These are phyloP conservation scores for Coniochaeta sp. DNA, from an alignment of 2,329 filamentous ascomycete species.

Conservation along the genomic window DNA sequence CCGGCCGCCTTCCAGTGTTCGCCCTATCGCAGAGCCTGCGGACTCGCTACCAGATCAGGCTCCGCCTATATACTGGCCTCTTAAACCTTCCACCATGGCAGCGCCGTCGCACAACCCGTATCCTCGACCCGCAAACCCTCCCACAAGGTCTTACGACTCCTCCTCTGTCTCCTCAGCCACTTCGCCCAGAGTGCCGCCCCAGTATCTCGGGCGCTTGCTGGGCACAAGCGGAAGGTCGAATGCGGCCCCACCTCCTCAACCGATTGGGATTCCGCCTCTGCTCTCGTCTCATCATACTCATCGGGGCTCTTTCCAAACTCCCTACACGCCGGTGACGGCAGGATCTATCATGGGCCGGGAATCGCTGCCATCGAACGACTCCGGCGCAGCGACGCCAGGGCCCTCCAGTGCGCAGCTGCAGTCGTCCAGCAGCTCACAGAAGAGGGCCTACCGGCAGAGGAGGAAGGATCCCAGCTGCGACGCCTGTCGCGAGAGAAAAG, in stretches of 20 bases:
- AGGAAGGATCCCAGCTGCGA: constrained; percentile 97
- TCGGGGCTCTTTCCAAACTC: constrained; percentile 36
- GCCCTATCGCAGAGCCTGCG: constrained; percentile 29
- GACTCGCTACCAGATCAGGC: constrained; percentile 26
- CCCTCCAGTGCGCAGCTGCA: constrained; percentile 24
- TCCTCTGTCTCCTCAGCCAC: constrained; percentile 56
- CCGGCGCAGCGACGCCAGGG: constrained; percentile 46
- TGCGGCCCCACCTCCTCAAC: constrained; percentile 40
- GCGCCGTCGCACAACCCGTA: constrained; percentile 49
- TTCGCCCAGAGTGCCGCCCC: constrained; percentile 46
- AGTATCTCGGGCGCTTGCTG: constrained; percentile 46
- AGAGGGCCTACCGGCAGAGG: constrained; percentile 88
- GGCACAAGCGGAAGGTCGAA: constrained; percentile 42
- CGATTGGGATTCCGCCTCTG: constrained; percentile 44
- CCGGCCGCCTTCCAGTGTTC: constrained; percentile 26
- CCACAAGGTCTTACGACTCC: constrained; percentile 55
- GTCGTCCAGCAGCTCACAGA: constrained; percentile 55
- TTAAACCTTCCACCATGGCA: constrained; percentile 38
- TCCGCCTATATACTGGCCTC: constrained; percentile 21
- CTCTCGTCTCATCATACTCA: constrained; percentile 23
- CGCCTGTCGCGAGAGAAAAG: constrained; percentile 81
- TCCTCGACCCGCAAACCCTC: constrained; percentile 53
- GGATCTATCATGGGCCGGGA: constrained; percentile 48
- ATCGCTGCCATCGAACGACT: constrained; percentile 52
- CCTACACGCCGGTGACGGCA: constrained; percentile 43